Conservation (phyloP, 257 asterid genomes). For the Linderniella brevidens region DNA sequence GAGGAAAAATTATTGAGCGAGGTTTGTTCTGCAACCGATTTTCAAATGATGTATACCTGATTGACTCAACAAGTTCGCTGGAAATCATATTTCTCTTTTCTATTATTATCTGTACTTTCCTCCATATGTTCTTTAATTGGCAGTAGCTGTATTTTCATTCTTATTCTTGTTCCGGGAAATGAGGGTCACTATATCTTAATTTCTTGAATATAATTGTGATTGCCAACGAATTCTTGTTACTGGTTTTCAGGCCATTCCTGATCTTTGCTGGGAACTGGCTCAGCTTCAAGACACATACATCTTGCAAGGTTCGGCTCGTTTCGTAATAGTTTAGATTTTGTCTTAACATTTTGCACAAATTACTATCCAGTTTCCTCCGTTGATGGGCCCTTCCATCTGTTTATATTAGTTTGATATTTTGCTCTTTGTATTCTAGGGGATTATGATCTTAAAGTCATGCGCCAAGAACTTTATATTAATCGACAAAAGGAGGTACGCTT, state of each 20-base stretch:
- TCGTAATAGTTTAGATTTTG: too few species aligned
- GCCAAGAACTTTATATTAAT: constrained; percentile 86
- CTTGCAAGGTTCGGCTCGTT: constrained; percentile 49
- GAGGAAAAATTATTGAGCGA: constrained; percentile 84
- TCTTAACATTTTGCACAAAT: too few species aligned
- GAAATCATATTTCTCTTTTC: too few species aligned
- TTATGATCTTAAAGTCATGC: constrained; percentile 97
- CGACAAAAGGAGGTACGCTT: constrained; percentile 74
- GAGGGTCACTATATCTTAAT: too few species aligned
- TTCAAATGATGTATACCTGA: constrained; percentile 6
- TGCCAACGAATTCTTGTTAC: neutral
- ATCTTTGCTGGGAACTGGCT: constrained; percentile 95
- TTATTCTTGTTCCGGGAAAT: too few species aligned
- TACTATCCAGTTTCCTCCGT: neutral
- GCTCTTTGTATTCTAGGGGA: constrained; percentile 38
- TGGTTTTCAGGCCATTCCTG: constrained; percentile 80
- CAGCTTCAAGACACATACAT: constrained; percentile 96
- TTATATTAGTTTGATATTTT: neutral
- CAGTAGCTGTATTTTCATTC: too few species aligned
- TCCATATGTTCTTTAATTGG: too few species aligned
- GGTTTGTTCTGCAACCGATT: constrained; percentile 32
- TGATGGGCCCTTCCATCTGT: neutral
- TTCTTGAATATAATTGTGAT: neutral
- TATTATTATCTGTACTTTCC: too few species aligned
- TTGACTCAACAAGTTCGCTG: too few species aligned